phyloP scores from a whole-genome alignment of 2,329 filamentous ascomycete genomes.

The Elsinoe australis region DNA sequence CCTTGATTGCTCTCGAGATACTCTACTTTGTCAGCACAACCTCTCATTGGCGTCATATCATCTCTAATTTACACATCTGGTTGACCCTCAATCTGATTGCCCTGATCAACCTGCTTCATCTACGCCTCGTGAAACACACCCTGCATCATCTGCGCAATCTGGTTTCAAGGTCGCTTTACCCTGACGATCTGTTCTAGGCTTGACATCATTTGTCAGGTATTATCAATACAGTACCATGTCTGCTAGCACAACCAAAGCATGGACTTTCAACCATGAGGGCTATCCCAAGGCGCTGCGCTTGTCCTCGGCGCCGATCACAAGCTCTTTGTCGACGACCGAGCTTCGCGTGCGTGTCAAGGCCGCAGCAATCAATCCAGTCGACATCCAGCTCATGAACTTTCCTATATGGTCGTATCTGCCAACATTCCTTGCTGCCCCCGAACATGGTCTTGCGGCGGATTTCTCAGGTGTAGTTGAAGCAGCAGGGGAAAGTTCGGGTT shows the following conservation, averaged over 20 bases:
- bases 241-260: constrained; percentile 25
- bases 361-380: constrained; percentile 32
- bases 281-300: constrained; percentile 27
- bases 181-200: neutral
- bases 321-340: constrained; percentile 21
- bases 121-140: constrained; percentile 2
- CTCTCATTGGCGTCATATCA: constrained; percentile 2
- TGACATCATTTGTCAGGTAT: no score
- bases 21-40: neutral
- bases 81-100: neutral
- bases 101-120: constrained; percentile 10
- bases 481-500: constrained; percentile 23
- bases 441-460: constrained; percentile 29
- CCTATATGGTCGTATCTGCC: constrained; percentile 25
- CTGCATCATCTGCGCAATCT: neutral
- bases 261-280: constrained; percentile 29
- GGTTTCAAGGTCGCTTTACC: neutral
- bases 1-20: constrained; percentile 5
- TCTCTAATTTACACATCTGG: constrained; percentile 6
- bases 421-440: constrained; percentile 19
- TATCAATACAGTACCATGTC: constrained; percentile 12
- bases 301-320: constrained; percentile 23
- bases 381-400: constrained; percentile 33
- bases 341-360: constrained; percentile 29
- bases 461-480: constrained; percentile 28